A percentile compares a stretch with the other conserved stretches of the same genome.
phyloP scores from a whole-genome alignment of 2,329 filamentous ascomycete species.

The Penicillium verrucosum region DNA sequence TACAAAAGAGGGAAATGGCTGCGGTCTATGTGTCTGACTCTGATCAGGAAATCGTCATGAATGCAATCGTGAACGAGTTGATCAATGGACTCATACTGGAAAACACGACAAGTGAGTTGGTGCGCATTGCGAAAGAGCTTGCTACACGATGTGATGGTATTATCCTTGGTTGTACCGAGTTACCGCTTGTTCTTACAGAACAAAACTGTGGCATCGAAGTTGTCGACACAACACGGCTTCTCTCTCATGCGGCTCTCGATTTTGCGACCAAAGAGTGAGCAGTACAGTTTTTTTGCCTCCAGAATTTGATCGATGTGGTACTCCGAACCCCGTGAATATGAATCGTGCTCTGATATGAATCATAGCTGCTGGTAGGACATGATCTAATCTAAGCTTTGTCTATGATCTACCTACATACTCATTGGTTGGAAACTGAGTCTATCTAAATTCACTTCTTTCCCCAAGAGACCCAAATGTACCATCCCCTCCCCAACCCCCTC shows the following conservation, averaged over 20 bases:
- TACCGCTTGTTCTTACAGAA: conserved; percentile 7
- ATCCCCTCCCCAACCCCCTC: conserved; percentile 60
- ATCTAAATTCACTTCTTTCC: conserved; percentile 18
- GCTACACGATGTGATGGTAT: conserved; percentile 7
- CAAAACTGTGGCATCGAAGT: conserved; percentile 6
- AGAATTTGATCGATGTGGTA: not conserved
- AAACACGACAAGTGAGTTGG: not conserved
- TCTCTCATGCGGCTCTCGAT: conserved; percentile 9
- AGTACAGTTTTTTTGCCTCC: not conserved
- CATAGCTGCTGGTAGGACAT: not conserved
- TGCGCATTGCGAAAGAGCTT: conserved; percentile 4
- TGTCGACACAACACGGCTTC: conserved; percentile 8
- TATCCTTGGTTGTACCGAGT: conserved; percentile 9
- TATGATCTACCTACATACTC: not conserved
- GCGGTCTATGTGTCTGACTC: conserved; percentile 3
- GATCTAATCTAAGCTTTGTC: not conserved
- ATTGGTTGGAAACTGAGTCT: conserved; percentile 10
- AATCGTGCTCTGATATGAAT: not conserved
- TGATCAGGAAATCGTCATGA: not conserved
- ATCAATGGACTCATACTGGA: not conserved
- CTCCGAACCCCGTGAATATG: not conserved
- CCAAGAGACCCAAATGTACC: conserved; percentile 41
- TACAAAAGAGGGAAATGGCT: conserved; percentile 1
- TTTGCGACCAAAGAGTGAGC: not conserved
- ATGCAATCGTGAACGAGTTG: not conserved